These are phyloP conservation scores for Metroxylon sagu DNA, from an alignment of 176 grass and related monocot species.

Conservation along the genomic window DNA sequence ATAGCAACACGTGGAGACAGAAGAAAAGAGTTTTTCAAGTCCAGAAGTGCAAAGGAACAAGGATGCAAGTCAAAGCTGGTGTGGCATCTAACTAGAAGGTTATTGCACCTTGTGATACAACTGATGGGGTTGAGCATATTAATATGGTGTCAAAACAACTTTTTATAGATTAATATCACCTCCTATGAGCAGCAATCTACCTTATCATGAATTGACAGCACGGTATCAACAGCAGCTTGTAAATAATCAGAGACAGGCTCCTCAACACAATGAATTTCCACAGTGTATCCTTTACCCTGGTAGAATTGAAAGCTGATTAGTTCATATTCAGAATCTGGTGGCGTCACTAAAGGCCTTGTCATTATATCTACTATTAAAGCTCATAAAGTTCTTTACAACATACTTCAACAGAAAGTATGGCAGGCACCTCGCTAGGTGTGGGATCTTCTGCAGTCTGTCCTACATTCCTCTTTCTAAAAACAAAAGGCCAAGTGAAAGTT, in stretches of 20 bases:
- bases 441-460: conserved; percentile 36
- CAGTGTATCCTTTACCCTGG: conserved; percentile 86
- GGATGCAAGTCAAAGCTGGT: too few species aligned
- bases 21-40: too few species aligned
- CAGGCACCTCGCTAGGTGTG: conserved; percentile 56
- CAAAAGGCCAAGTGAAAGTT: conserved; percentile 8
- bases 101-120: too few species aligned
- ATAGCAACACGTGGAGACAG: too few species aligned
- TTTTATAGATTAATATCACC: too few species aligned
- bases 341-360: too few species aligned
- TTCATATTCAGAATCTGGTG: too few species aligned
- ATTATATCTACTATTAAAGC: background rate
- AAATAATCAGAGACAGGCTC: conserved; percentile 90
- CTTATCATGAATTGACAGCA: conserved; percentile 80
- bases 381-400: conserved; percentile 6
- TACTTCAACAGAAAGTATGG: conserved; percentile 98
- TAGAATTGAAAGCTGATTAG: conserved; percentile 2
- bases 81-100: too few species aligned
- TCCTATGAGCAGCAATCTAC: conserved; percentile 22
- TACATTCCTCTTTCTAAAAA: conserved; percentile 44
- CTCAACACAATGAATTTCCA: conserved; percentile 88
- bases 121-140: too few species aligned
- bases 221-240: conserved; percentile 56
- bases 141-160: too few species aligned
- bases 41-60: too few species aligned